Evolutionary conservation across 2,329 filamentous ascomycete species (phyloP).

Genomic region (Eutypa lata): DNA sequence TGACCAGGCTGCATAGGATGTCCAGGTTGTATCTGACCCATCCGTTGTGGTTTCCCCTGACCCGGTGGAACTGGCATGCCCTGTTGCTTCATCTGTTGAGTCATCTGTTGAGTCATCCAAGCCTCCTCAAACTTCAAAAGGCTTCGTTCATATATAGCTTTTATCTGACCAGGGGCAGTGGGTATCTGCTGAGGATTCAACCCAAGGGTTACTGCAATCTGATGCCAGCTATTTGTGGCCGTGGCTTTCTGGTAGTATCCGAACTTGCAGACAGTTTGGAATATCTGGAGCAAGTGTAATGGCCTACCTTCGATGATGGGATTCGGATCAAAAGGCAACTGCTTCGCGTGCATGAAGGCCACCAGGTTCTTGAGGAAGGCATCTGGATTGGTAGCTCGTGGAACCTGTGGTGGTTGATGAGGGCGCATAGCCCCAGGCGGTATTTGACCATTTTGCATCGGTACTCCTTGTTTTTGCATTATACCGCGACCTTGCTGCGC

Average conservation of each 20-base stretch:
- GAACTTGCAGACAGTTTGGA: constrained; percentile 70
- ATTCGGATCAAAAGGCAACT: constrained; percentile 69
- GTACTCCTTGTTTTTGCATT: constrained; percentile 51
- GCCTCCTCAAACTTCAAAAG: constrained; percentile 73
- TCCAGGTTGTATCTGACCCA: constrained; percentile 38
- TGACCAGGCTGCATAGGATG: constrained; percentile 40
- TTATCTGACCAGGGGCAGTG: constrained; percentile 66
- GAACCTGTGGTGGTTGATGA: constrained; percentile 39
- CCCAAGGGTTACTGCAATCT: constrained; percentile 63
- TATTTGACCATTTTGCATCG: constrained; percentile 56
- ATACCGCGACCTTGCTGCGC: constrained; percentile 42
- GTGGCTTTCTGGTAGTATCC: constrained; percentile 76
- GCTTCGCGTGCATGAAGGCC: constrained; percentile 72
- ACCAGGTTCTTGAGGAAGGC: constrained; percentile 73
- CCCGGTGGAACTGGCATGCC: constrained; percentile 29
- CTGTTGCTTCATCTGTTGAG: constrained; percentile 50
- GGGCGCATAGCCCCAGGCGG: constrained; percentile 46
- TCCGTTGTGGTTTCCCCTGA: constrained; percentile 41
- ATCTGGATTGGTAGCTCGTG: constrained; percentile 53
- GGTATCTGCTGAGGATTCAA: constrained; percentile 63
- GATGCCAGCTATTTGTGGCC: constrained; percentile 67
- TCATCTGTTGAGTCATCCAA: constrained; percentile 52
- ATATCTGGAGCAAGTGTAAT: constrained; percentile 74
- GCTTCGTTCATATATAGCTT: constrained; percentile 72
- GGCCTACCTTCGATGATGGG: constrained; percentile 71